Evolutionary conservation across 225 moss, liverwort and hornwort species (phyloP), one percentile per base, ranked within the genome.

Genomic region (Ulota crispa): DNA sequence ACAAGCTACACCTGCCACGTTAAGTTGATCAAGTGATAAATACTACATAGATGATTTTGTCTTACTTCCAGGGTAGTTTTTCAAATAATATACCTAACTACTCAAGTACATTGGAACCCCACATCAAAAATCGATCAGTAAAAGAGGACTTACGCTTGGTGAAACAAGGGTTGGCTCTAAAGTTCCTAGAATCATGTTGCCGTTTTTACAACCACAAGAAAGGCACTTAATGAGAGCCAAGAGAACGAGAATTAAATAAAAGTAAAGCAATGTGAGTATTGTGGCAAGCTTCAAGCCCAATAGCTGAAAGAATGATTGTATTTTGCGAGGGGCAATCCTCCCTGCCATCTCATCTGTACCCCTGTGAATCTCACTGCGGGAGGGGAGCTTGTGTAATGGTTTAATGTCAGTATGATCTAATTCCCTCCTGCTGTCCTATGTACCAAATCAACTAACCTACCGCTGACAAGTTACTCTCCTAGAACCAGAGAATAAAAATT

Each of bases 241-340:
- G 80, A 52, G 42, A 56, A 55, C 20, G 31, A 80, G 32, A 73
- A 73, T 16, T 15, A 80, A 80, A 77, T 76, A 32, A 32, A 62
- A 69, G 24, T 30, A 53, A 83, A 76, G 64, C 68, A 83, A 65
- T 64, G 52, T 66, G 27, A 42, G 27, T 64, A 60, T 64, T 18
- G 56, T 61, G 80, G 80, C 73, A 83, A 81, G 75, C 69, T 70
- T 77, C 55, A 79, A 84, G 82, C 75, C 70, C 84, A 88, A 78
- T 84, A 62, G 77, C 81, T 90, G 59, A 84, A 84, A 86, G 82
- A 88, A 88, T 88, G 85, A 71, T 78, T 64, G 83, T 82, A 56
- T 68, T 70, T 70, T 84, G 82, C 34, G 53, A 78, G 83, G 66
- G 53, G 83, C 53, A 79, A 73, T 76, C 83, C 80, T 78, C 56